Evolutionary conservation across 805 yeast genomes (phyloP), one percentile per base, ranked within the genome.

Genomic region (Lachancea meyersii): DNA sequence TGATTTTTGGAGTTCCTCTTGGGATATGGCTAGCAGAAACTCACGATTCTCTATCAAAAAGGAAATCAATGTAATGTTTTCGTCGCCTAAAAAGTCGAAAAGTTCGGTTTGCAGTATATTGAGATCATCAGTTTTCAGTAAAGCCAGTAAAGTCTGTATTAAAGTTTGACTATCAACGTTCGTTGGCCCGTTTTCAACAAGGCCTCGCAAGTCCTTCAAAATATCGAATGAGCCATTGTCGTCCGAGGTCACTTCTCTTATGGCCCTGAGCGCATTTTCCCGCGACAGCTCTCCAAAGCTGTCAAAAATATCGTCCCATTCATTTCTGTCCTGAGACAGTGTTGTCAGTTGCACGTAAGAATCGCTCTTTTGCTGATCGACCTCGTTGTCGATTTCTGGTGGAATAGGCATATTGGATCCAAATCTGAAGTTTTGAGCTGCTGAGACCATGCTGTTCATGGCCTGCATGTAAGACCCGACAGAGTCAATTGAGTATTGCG

Each of bases 51-150:
- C 57, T 6, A 60, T 21, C 7, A 61, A 32, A 41, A 58, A 59
- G 1, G 87, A 72, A 8, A 89, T 84, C 38, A 89, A 63, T 41
- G 87, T 96, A 47, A 93, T 73, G 56, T 86, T 84, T 20, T 87
- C 96, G 52, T 79, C 83, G 0, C 98, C 98, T 1, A 93, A 61
- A 6, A 86, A 69, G 58, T 88, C 96, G 46, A 86, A 79, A 32
- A 93, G 64, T 5, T 76, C 66, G 5, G 85, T 78, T 55, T 89
- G 96, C 10, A 85, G 54, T 30, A 75, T 79, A 27, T 76, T 83
- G 8, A 31, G 6, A 21, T 28, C 23, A 11, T 32, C 79, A 82
- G 8, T 71, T 8, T 63, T 53, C 4, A 58, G 38, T 4, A 52
- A 53, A 38, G 35, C 65, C 47, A 45, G 43, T 40, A 55, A 54